Conservation (phyloP, 345 rosid genomes). For the Eucalyptus shirleyi region DNA sequence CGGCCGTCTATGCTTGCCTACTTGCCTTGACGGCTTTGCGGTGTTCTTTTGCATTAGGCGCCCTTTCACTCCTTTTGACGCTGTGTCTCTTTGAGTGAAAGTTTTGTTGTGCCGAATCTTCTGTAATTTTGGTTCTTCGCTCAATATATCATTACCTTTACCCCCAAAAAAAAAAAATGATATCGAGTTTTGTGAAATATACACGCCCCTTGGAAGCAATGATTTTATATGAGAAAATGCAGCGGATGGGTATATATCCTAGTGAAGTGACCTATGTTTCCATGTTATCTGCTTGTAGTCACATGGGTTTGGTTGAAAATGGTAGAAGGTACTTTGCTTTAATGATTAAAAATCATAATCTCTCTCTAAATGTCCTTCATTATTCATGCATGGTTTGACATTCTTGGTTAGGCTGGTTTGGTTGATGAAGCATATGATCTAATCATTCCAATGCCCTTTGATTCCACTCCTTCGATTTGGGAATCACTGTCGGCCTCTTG, state of each 20-base stretch:
- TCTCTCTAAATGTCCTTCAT: constrained; percentile 54
- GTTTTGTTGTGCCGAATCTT: too few species aligned
- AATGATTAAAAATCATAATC: constrained; percentile 34
- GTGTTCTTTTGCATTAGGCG: too few species aligned
- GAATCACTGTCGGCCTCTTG: constrained; percentile 77
- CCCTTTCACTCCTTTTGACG: too few species aligned
- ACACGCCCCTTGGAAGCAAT: constrained; percentile 44
- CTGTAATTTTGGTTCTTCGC: too few species aligned
- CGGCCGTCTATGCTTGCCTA: too few species aligned
- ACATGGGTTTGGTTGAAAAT: constrained; percentile 56
- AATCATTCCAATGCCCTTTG: constrained; percentile 49
- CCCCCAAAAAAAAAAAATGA: neutral
- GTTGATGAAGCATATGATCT: constrained; percentile 50
- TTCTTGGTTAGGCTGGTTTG: constrained; percentile 58
- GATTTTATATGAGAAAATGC: constrained; percentile 81
- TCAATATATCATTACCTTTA: too few species aligned
- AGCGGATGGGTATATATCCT: constrained; percentile 47
- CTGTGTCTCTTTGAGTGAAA: too few species aligned
- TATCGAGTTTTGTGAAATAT: constrained; percentile 59
- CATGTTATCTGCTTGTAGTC: constrained; percentile 66
- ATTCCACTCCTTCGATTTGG: constrained; percentile 66
- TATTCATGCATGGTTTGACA: constrained; percentile 90
- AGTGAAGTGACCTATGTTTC: constrained; percentile 63
- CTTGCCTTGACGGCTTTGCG: too few species aligned
- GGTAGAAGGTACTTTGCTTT: constrained; percentile 42